phyloP scores from a whole-genome alignment of 768 basidiomycete genomes.

The Harrya chromipes region DNA sequence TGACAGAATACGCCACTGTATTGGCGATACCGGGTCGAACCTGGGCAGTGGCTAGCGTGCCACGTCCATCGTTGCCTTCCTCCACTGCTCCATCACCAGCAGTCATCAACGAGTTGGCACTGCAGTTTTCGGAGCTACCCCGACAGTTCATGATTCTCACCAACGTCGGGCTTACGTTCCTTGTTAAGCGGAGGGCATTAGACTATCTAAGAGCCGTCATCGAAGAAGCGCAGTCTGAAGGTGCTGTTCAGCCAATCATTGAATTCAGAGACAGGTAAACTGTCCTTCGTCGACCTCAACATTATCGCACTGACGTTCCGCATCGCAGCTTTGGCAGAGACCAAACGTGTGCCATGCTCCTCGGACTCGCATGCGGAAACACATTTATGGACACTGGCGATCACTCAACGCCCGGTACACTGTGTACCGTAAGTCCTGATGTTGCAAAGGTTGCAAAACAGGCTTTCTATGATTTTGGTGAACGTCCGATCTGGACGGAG shows the following conservation, averaged over 20 bases:
- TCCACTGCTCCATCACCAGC: conserved; percentile 45
- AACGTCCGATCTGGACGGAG: conserved; percentile 80
- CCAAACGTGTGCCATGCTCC: conserved; percentile 89
- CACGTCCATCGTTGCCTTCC: conserved; percentile 34
- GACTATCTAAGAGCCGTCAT: conserved; percentile 82
- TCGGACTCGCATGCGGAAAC: conserved; percentile 83
- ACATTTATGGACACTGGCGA: conserved; percentile 67
- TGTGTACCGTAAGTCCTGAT: conserved; percentile 56
- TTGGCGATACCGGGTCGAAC: conserved; percentile 80
- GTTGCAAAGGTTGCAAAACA: conserved; percentile 74
- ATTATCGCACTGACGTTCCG: conserved; percentile 3
- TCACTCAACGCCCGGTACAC: conserved; percentile 40
- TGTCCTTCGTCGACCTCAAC: background rate
- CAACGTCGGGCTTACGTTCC: conserved; percentile 79
- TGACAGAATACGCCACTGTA: conserved; percentile 75
- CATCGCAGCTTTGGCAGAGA: conserved; percentile 78
- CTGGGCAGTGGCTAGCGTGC: conserved; percentile 74
- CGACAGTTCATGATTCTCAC: conserved; percentile 86
- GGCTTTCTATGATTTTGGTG: conserved; percentile 82
- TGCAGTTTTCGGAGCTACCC: conserved; percentile 72
- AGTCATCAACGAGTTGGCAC: conserved; percentile 75
- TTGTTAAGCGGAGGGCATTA: conserved; percentile 77
- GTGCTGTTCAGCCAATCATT: conserved; percentile 72
- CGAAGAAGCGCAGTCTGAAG: conserved; percentile 77
- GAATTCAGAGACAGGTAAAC: conserved; percentile 77